Base-by-base conservation (phyloP, 1,284 basidiomycete species). In the Marasmius tenuissimus region DNA sequence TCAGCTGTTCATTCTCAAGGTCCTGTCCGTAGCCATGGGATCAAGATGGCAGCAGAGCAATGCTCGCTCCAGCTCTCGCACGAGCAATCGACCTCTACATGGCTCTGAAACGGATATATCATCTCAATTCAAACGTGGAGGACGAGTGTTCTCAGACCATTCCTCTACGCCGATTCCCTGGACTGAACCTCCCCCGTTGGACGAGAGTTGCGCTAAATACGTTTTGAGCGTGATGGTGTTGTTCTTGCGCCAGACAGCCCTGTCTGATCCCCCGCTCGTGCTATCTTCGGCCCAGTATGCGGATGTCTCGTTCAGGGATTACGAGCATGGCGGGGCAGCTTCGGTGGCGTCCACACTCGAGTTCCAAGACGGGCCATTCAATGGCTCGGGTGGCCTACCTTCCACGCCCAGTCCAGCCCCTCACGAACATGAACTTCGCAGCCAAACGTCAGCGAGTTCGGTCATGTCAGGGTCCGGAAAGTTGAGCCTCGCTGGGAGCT, bases 191-290 rank as follows among this genome's bases (percentile, higher is more conserved):
- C 81, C 87, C 2, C 85, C 93, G 1, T 80, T 98, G 45, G 92
- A 97, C 65, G 95, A 97, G 65, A 83, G 84, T 48, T 90, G 93
- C 66, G 94, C 93, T n/a, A 87, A 87, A 71, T 94, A 96, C 70
- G 82, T 95, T 45, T 80, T 97, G 59, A 89, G 87, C 70, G 88
- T 94, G 55, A 88, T 95, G 84, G 83, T 93, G 22, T 77, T 91
- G 50, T 93, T 93, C 73, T 83, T 96, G 50, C 87, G 92, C 16
- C 89, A 94, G 71, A 88, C 89, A 0, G 81, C 86, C 1, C 77
- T 83, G 35, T 75, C 80, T 34, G 86, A 89, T 34, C 76, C 78
- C 50, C 82, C 87, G 12, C 77, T 90, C 18, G 81, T 83, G 70
- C 85, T 87, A 63, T 81, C 87, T n/a, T 83, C 84, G 20, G 86